Conservation (phyloP, 2,329 filamentous ascomycete species). For the Akanthomyces lecanii region DNA sequence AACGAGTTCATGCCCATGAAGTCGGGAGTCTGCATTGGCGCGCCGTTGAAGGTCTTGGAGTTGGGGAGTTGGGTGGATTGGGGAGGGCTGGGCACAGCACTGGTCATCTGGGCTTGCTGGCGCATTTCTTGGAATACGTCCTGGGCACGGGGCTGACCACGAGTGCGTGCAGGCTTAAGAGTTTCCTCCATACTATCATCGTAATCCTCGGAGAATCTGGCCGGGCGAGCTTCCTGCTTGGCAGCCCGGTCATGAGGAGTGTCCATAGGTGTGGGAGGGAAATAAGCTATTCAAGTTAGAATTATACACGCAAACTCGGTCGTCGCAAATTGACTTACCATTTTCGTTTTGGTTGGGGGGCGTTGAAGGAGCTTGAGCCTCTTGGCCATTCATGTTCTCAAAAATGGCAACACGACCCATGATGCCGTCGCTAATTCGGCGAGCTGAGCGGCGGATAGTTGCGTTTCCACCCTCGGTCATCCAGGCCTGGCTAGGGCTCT, state of each 20-base stretch:
- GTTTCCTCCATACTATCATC: conserved; percentile 66
- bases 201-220: conserved; percentile 56
- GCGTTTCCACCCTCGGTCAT: conserved; percentile 46
- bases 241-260: conserved; percentile 51
- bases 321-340: conserved; percentile 43
- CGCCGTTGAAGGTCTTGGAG: conserved; percentile 42
- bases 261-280: conserved; percentile 63
- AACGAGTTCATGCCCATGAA: conserved; percentile 53
- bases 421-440: conserved; percentile 57
- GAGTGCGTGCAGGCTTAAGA: conserved; percentile 51
- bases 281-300: conserved; percentile 44
- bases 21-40: conserved; percentile 50
- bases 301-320: not conserved
- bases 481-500: conserved; percentile 48
- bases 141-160: conserved; percentile 41
- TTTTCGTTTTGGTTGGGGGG: conserved; percentile 56
- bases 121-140: conserved; percentile 57
- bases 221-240: conserved; percentile 40
- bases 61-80: conserved; percentile 48
- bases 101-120: conserved; percentile 49
- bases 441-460: conserved; percentile 38
- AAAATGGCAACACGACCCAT: conserved; percentile 57
- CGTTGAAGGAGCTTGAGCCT: conserved; percentile 52
- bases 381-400: conserved; percentile 47
- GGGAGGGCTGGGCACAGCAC: conserved; percentile 52